A percentile compares a stretch with the other conserved stretches of the same genome.
Conservation (phyloP, 2,329 filamentous ascomycete species). For the Talaromyces piceae region DNA sequence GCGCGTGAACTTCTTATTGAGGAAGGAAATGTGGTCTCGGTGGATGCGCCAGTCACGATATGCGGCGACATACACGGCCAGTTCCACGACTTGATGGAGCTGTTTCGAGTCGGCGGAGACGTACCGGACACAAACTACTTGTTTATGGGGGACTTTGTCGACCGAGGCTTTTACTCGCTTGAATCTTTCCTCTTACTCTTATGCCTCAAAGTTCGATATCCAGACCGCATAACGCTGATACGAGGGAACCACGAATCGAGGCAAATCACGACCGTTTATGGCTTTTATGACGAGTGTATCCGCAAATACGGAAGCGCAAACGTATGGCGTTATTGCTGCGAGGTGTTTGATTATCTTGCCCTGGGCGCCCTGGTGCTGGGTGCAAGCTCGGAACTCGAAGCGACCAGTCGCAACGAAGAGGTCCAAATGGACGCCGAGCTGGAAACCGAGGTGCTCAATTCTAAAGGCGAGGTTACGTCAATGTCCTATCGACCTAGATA, state of each 20-base stretch:
- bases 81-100: constrained; percentile 94
- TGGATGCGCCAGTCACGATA: constrained; percentile 93
- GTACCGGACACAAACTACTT: constrained; percentile 94
- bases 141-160: constrained; percentile 98
- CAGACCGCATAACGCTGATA: constrained; percentile 93
- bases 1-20: constrained; percentile 93
- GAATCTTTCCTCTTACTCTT: constrained; percentile 94
- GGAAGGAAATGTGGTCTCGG: constrained; percentile 93
- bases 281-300: constrained; percentile 96
- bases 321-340: constrained; percentile 95
- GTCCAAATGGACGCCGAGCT: constrained; percentile 62
- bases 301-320: constrained; percentile 95
- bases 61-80: constrained; percentile 96
- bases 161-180: constrained; percentile 95
- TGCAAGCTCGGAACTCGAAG: constrained; percentile 59
- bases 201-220: constrained; percentile 94
- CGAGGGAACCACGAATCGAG: constrained; percentile 92
- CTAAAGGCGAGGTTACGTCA: constrained; percentile 70
- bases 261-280: constrained; percentile 95
- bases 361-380: constrained; percentile 87
- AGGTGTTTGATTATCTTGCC: constrained; percentile 94
- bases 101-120: constrained; percentile 87
- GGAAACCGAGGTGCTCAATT: constrained; percentile 89
- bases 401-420: constrained; percentile 43
- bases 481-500: constrained; percentile 32